These are phyloP conservation scores for Solanum virginianum DNA, from an alignment of 257 asterid species.

Conservation along the genomic window DNA sequence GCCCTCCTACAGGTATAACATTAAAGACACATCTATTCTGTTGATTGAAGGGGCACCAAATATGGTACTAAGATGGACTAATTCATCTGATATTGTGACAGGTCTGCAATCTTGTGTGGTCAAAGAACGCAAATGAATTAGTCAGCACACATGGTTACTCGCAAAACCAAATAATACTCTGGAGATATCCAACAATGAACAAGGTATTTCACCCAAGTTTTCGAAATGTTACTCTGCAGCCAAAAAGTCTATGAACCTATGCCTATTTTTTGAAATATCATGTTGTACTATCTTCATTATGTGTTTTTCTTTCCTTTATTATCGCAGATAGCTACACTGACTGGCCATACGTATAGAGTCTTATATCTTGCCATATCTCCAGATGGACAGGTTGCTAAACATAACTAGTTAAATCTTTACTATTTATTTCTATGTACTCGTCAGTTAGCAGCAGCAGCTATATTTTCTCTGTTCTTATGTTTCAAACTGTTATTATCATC, in stretches of 20 bases:
- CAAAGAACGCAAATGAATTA: slow-evolving; percentile 81
- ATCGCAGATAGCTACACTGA: slow-evolving; percentile 86
- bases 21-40: neutral
- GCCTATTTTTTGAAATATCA: neutral
- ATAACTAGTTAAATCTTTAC: neutral
- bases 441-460: neutral
- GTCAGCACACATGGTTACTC: slow-evolving; percentile 97
- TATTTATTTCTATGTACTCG: neutral
- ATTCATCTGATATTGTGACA: slow-evolving; percentile 9
- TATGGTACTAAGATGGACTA: neutral
- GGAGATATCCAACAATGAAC: slow-evolving; percentile 92
- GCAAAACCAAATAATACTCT: slow-evolving; percentile 79
- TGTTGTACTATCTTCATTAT: neutral
- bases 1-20: neutral
- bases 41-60: neutral
- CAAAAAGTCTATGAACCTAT: neutral
- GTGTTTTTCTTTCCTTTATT: neutral
- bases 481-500: neutral
- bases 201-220: slow-evolving; percentile 33
- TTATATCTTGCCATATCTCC: slow-evolving; percentile 94
- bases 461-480: neutral
- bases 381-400: slow-evolving; percentile 73
- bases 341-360: slow-evolving; percentile 86
- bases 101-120: slow-evolving; percentile 99
- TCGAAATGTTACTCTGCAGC: neutral